These are phyloP conservation scores for Phytophthora meadii DNA, from an alignment of 352 stramenopile genomes.

Conservation along the genomic window DNA sequence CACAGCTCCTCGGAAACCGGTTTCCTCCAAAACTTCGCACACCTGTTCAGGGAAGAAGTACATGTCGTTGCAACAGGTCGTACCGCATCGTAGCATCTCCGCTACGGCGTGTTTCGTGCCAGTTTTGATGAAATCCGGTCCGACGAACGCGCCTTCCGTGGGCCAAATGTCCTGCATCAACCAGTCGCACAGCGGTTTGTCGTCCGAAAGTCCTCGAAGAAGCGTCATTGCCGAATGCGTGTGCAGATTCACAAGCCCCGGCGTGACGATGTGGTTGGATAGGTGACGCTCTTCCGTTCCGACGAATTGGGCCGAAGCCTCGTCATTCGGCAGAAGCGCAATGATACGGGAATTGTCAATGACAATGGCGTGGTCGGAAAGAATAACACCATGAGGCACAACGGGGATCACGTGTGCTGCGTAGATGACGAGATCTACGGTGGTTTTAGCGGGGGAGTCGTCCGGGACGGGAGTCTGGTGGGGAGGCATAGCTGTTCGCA, in stretches of 20 bases:
- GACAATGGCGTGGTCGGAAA: conserved; percentile 81
- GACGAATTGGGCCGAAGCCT: conserved; percentile 60
- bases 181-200: conserved; percentile 88
- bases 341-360: conserved; percentile 76
- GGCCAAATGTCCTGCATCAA: conserved; percentile 88
- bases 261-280: conserved; percentile 76
- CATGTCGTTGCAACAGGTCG: conserved; percentile 93
- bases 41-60: conserved; percentile 85
- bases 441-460: conserved; percentile 25
- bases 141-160: conserved; percentile 79
- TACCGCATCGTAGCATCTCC: conserved; percentile 91
- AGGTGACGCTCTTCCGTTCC: conserved; percentile 54
- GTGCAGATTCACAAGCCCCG: conserved; percentile 89
- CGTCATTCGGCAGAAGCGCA: conserved; percentile 67
- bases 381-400: conserved; percentile 70
- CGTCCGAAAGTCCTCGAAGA: conserved; percentile 86
- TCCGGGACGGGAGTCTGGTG: conserved; percentile 19
- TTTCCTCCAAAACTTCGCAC: conserved; percentile 59
- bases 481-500: conserved; percentile 27
- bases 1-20: conserved; percentile 76
- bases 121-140: conserved; percentile 72
- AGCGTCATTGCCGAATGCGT: conserved; percentile 89
- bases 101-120: conserved; percentile 79
- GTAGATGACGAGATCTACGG: conserved; percentile 78
- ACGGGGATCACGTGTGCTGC: conserved; percentile 85